phyloP scores from a whole-genome alignment of 768 basidiomycete genomes.

The Rhodotorula babjevae region DNA sequence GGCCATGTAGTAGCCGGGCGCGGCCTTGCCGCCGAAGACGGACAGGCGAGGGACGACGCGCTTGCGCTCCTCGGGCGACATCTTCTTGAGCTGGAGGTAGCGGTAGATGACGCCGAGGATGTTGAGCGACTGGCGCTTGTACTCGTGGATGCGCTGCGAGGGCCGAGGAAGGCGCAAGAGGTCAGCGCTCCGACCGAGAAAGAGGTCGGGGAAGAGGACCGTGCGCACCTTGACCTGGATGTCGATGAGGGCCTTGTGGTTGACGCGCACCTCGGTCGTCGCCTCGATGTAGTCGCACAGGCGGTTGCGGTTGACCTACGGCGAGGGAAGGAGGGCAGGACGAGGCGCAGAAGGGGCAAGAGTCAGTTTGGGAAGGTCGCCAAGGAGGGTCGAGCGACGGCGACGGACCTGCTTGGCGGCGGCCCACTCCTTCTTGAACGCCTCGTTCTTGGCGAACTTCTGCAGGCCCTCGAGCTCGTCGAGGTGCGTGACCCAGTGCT shows the following conservation, averaged over 20 bases:
- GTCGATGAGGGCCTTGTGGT: slow-evolving; percentile 71
- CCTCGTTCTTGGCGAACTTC: slow-evolving; percentile 63
- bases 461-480: slow-evolving; percentile 71
- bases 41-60: slow-evolving; percentile 72
- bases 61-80: slow-evolving; percentile 72
- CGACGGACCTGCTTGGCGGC: slow-evolving; percentile 49
- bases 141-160: slow-evolving; percentile 77
- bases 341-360: not conserved
- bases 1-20: slow-evolving; percentile 57
- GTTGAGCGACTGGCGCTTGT: slow-evolving; percentile 92
- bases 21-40: slow-evolving; percentile 98
- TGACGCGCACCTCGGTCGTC: slow-evolving; percentile 65
- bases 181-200: not conserved
- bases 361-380: not conserved
- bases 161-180: too few species aligned
- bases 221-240: slow-evolving; percentile 61
- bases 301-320: slow-evolving; percentile 72
- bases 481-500: slow-evolving; percentile 79
- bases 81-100: slow-evolving; percentile 45
- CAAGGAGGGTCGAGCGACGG: too few species aligned
- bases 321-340: slow-evolving; percentile 56
- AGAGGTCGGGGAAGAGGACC: not conserved
- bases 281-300: slow-evolving; percentile 69
- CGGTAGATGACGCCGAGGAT: slow-evolving; percentile 78
- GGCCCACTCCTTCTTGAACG: slow-evolving; percentile 70